Base-by-base conservation (phyloP, 1,284 basidiomycete species). In the Takashimella koratensis region DNA sequence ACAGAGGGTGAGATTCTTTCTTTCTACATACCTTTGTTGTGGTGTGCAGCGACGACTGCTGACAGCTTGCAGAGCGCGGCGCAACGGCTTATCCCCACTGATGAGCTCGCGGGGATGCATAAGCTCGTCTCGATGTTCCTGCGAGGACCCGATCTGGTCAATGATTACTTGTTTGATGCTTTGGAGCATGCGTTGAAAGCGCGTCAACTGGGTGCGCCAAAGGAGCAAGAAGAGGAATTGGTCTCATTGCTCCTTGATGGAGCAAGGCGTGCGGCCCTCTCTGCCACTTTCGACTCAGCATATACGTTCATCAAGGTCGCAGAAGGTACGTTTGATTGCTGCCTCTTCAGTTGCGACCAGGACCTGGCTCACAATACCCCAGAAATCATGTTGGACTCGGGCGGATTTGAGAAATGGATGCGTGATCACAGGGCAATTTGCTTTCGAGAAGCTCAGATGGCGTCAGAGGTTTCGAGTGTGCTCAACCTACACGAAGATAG, bases 131-230 rank as follows among this genome's bases (percentile, higher is more conserved):
- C 65, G 22, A 40, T 49, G 5, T 64, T 67, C 42, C 51, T 71
- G 1, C 54, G 59, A 3, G 20, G 46, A 5, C 44, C 54, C 2
- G 46, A 43, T 10, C 47, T 61, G n/a, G 24, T 45, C 11, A 54
- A 57, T 5, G 64, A 68, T 22, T 67, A 64, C 50, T 46, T 69
- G 21, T 70, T 65, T 36, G 65, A 68, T 13, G 65, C 64, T 0
- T 63, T 68, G 3, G 64, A 71, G 43, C 61, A 68, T 40, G 63
- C 65, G 1, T 27, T 68, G 4, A 43, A 50, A 0, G 67, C 67
- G 6, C 50, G 54, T 2, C 44, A 56, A 0, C 36, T 52, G 4
- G 57, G 49, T 2, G 44, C 44, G 11, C 43, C 57, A 2, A 36
- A 57, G 10, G 36, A 62, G 8, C 6, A 53, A 23, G 53, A 51